These are phyloP conservation scores for Ceratonia siliqua DNA, from an alignment of 306 rosid genomes.

Conservation along the genomic window DNA sequence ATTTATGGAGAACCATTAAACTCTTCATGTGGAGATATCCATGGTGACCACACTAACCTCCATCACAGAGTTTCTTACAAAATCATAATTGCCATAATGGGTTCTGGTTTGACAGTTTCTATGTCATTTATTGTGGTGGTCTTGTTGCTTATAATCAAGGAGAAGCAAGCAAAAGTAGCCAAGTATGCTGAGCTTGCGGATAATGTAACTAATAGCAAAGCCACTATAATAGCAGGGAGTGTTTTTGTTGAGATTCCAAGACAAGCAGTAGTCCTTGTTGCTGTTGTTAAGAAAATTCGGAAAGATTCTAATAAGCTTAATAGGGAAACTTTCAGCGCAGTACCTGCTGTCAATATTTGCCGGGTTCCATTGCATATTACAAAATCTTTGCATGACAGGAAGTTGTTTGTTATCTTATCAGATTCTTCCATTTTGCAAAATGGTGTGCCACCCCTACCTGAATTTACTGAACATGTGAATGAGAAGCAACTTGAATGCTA, in stretches of 20 bases:
- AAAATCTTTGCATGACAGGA: too few relatives aligned
- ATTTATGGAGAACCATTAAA: constrained; percentile 90
- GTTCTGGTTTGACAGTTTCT: constrained; percentile 90
- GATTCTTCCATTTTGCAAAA: too few relatives aligned
- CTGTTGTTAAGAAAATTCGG: constrained; percentile 82
- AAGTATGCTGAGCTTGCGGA: constrained; percentile 66
- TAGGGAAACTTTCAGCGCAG: constrained; percentile 89
- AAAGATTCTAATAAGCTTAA: constrained; percentile 84
- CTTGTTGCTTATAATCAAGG: constrained; percentile 81
- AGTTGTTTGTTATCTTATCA: too few relatives aligned
- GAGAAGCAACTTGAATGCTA: too few relatives aligned
- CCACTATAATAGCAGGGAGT: constrained; percentile 75
- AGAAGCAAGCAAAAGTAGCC: constrained; percentile 85
- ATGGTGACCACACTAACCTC: constrained; percentile 47
- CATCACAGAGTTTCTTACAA: constrained; percentile 91
- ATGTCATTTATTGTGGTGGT: constrained; percentile 80
- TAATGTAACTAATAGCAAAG: constrained; percentile 50
- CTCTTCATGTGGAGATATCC: constrained; percentile 59
- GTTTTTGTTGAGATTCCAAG: constrained; percentile 80
- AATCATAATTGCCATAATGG: constrained; percentile 83
- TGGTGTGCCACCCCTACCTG: too few relatives aligned
- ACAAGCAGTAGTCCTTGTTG: constrained; percentile 91
- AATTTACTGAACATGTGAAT: too few relatives aligned
- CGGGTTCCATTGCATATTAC: too few relatives aligned
- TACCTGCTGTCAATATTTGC: too few relatives aligned